Evolutionary conservation across 2,329 filamentous ascomycete genomes (phyloP), one percentile per base, ranked within the genome.

Genomic region (Domatiomyces globalis): DNA sequence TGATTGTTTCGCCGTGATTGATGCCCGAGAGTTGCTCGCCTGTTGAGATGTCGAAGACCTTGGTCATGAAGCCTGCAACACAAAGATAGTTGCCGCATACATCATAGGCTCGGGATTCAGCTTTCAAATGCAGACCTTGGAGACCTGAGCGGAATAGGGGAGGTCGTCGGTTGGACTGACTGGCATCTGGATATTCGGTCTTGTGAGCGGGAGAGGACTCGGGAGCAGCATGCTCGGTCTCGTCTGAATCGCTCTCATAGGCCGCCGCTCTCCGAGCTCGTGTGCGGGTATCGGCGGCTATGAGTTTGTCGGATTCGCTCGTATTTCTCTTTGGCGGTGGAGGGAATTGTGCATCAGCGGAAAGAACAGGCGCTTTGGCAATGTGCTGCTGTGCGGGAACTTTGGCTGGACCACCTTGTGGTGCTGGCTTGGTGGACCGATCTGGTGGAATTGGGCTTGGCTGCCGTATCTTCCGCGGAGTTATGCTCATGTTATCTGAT

Each of bases 11-110:
- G 1, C 84, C 85, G 65, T 95, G 89, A 49, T 81, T 78, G 56
- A 95, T 69, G 60, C 81, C 92, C 74, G 94, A 79, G 12, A 94
- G 63, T 48, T 86, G 75, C 60, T 94, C 85, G 2, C 90, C 90
- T 50, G 87, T 87, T 9, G 81, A 70, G 20, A 95, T 67, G 64
- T 83, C 90, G 89, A 92, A 98, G 0, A 89, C 86, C 54, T 87
- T 79, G 1, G 90, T 96, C 55, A 92, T 74, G 56, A 85, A 84
- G 4, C 90, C 92, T 15, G 85, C 87, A 0, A 89, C 90, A 64
- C 87, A 95, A 6, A 92, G 81, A 58, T 84, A 82, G 57, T 89
- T 83, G 6, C 92, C 92, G 63, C 87, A 95, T 2, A 94, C 81
- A 56, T 92, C 89, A 63, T 95, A 82, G 27, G 88, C 73, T 43